phyloP scores from a whole-genome alignment of 2,329 filamentous ascomycete species.

The Iodosphaeria phyllophila region DNA sequence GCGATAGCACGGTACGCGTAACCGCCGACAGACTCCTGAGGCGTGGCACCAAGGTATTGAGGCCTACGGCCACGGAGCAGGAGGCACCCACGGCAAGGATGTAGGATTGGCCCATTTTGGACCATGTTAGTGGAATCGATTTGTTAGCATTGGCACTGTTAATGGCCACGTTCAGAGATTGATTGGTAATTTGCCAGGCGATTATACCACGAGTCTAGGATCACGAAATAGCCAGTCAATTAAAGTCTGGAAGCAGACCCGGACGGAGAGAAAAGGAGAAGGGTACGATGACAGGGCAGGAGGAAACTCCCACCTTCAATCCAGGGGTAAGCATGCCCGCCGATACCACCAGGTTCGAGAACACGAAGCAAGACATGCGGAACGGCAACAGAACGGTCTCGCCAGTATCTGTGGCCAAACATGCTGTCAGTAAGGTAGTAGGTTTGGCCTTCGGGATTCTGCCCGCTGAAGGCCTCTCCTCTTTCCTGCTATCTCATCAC shows the following conservation, averaged over 20 bases:
- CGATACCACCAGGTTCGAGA: conserved; percentile 88
- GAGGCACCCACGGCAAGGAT: conserved; percentile 80
- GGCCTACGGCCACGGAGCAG: conserved; percentile 79
- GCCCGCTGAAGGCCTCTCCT: too few relatives aligned
- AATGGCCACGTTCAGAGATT: conserved; percentile 95
- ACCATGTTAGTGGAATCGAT: conserved; percentile 68
- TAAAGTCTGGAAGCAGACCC: too few relatives aligned
- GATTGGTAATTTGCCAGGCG: conserved; percentile 89
- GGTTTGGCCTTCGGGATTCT: too few relatives aligned
- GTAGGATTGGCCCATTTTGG: conserved; percentile 76
- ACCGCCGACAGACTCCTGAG: conserved; percentile 58
- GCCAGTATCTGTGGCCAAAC: conserved; percentile 83
- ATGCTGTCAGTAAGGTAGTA: too few relatives aligned
- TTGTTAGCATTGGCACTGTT: conserved; percentile 98
- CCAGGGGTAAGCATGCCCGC: conserved; percentile 93
- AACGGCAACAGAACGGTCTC: conserved; percentile 85
- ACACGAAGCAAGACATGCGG: conserved; percentile 89
- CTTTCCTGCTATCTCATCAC: too few relatives aligned
- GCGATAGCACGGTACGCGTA: conserved; percentile 56
- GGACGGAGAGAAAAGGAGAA: too few relatives aligned
- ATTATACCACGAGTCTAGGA: conserved; percentile 61
- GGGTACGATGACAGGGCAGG: too few relatives aligned
- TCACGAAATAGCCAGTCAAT: too few relatives aligned
- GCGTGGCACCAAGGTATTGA: conserved; percentile 78
- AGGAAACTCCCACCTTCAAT: conserved; percentile 36